Evolutionary conservation across 768 basidiomycete species (phyloP), one percentile per base, ranked within the genome.

Genomic region (Lactarius psammicola): DNA sequence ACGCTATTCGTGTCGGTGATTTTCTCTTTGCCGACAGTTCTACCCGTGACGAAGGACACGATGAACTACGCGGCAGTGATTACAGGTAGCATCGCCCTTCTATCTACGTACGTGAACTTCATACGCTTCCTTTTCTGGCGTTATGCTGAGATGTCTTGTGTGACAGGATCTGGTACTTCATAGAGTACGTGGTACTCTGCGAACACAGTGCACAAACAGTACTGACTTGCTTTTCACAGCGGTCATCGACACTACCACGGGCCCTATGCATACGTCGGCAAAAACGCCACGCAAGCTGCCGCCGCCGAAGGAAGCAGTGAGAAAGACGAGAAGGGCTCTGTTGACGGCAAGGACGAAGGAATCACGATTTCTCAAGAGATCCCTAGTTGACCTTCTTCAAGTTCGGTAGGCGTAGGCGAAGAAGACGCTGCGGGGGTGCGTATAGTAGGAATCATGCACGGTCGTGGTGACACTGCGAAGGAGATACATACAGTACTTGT

Each of bases 21-120:
- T 70, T 89, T 91, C 76, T 85, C 87, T 49, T 76, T 93, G 70
- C 92, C 92, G 1, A 89, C 85, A 5, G 72, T 84, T 51, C 75
- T 80, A 49, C 91, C 92, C 3, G 87, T 92, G 20, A 90, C 87
- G n/a, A 70, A 75, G 44, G 73, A 80, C 34, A 90, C 87, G 65
- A 91, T 92, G 89, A 92, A 92, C 73, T 92, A 92, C 70, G 87
- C 88, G n/a, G 83, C 87, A 34, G 89, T 76, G 38, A 78, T 79
- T 67, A 78, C 77, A 1, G 74, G 71, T 33, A 70, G 75, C 8
- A 77, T 79, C 54, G 64, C 77, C 54, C 59, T 76, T 26, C 69
- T 78, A 56, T 75, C 77, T 18, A 59, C 73, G 75, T 77, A 60
- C 61, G 76, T 23, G 7, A 1, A 64, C 7, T 36, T 26, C 8